Conservation (phyloP, 2,329 filamentous ascomycete genomes). For the Diaporthe destruens region DNA sequence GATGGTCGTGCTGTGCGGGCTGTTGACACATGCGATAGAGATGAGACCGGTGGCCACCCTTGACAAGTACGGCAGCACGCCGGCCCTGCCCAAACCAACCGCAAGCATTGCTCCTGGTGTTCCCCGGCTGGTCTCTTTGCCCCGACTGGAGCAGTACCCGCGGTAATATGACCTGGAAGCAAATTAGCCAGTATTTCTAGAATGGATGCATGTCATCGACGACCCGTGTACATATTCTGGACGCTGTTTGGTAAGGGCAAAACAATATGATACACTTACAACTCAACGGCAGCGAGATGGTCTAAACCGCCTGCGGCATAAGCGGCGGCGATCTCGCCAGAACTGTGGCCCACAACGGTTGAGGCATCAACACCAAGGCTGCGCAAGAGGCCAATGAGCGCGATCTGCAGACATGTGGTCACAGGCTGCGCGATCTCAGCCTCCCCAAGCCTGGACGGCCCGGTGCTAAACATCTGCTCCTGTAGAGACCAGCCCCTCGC, state of each 20-base stretch:
- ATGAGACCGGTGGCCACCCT: constrained; percentile 20
- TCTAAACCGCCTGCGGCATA: constrained; percentile 49
- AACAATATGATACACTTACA: background rate
- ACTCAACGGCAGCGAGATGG: constrained; percentile 39
- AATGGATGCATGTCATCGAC: background rate
- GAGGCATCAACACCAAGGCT: constrained; percentile 48
- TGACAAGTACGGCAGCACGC: background rate
- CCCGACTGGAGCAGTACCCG: constrained; percentile 11
- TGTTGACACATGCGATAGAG: constrained; percentile 30
- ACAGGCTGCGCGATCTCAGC: constrained; percentile 46
- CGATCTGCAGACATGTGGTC: constrained; percentile 58
- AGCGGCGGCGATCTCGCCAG: constrained; percentile 56
- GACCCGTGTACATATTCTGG: background rate
- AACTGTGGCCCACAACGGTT: constrained; percentile 55
- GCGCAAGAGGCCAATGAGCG: constrained; percentile 53
- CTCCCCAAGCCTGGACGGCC: constrained; percentile 44
- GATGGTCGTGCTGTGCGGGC: constrained; percentile 50
- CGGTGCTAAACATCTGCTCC: constrained; percentile 45
- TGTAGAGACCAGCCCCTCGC: constrained; percentile 44
- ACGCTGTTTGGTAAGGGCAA: background rate
- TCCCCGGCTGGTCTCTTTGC: constrained; percentile 16
- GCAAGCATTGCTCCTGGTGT: constrained; percentile 43
- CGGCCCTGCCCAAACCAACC: constrained; percentile 35
- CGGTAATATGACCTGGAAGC: constrained; percentile 41
- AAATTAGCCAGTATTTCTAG: background rate